Evolutionary conservation across 2,329 filamentous ascomycete genomes (phyloP).

Genomic region (Lecanosticta acicola): DNA sequence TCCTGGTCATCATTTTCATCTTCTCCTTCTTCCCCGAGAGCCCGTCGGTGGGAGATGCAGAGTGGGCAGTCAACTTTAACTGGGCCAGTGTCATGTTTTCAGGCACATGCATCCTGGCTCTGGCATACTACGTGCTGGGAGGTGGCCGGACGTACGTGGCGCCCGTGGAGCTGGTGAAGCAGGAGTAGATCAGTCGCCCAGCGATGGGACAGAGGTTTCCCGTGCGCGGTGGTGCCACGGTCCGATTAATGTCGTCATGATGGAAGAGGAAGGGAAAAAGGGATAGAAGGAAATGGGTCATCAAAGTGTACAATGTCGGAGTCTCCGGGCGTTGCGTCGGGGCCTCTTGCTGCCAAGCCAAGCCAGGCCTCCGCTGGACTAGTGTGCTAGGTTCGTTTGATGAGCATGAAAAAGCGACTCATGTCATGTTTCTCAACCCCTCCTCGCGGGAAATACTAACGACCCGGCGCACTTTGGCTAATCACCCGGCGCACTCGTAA

Average conservation of each 20-base stretch:
- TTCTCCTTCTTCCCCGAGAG: constrained; percentile 32
- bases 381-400: no score
- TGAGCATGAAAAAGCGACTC: no score
- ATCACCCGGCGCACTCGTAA: no score
- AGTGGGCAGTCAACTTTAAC: constrained; percentile 28
- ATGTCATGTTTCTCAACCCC: no score
- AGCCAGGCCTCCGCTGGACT: no score
- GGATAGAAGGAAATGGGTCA: no score
- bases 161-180: constrained; percentile 28
- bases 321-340: no score
- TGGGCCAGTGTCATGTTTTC: constrained; percentile 32
- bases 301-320: no score
- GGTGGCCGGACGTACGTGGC: constrained; percentile 28
- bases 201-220: not conserved
- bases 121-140: constrained; percentile 26
- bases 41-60: constrained; percentile 17
- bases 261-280: no score
- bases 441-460: no score
- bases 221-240: not conserved
- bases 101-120: constrained; percentile 18
- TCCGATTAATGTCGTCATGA: not conserved
- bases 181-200: constrained; percentile 16
- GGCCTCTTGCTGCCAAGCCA: no score
- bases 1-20: constrained; percentile 28
- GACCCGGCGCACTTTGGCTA: no score